These are phyloP conservation scores for Kockiozyma suomiensis DNA, from an alignment of 805 yeast genomes.

Conservation along the genomic window DNA sequence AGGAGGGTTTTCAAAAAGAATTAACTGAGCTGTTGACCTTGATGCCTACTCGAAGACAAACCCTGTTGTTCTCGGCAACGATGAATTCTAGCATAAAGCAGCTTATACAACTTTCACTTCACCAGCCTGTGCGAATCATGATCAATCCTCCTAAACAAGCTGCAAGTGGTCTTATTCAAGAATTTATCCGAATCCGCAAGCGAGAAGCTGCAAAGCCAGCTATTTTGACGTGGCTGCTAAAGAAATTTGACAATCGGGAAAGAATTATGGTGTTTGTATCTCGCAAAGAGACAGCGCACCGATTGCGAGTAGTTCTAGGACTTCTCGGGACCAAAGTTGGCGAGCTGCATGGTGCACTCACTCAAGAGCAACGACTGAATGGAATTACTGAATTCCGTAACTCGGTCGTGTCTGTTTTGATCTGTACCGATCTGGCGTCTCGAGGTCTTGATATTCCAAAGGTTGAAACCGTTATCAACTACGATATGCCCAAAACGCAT, in stretches of 20 bases:
- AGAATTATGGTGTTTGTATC: constrained; percentile 90
- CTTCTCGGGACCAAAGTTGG: constrained; percentile 83
- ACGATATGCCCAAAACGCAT: constrained; percentile 90
- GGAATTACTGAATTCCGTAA: constrained; percentile 82
- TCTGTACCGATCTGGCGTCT: constrained; percentile 98
- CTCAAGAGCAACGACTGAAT: constrained; percentile 88
- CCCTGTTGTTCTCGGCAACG: constrained; percentile 93
- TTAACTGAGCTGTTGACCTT: constrained; percentile 84
- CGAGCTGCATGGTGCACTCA: constrained; percentile 83
- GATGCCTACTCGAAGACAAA: constrained; percentile 90
- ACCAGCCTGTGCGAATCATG: constrained; percentile 91
- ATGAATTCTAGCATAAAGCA: constrained; percentile 93
- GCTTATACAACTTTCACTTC: constrained; percentile 81
- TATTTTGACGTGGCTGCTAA: constrained; percentile 68
- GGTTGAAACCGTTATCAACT: constrained; percentile 91
- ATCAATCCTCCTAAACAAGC: constrained; percentile 95
- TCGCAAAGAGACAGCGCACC: constrained; percentile 88
- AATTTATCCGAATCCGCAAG: constrained; percentile 85
- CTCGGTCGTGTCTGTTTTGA: constrained; percentile 77
- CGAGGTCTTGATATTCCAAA: constrained; percentile 99
- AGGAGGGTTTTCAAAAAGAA: constrained; percentile 97
- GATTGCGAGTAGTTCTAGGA: constrained; percentile 80
- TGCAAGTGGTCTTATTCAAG: constrained; percentile 86
- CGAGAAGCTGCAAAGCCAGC: constrained; percentile 86
- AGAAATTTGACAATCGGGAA: constrained; percentile 65